A percentile compares a stretch with the other conserved stretches of the same genome.
Evolutionary conservation across 2,329 filamentous ascomycete species (phyloP).

Genomic region (Apiospora aurea): DNA sequence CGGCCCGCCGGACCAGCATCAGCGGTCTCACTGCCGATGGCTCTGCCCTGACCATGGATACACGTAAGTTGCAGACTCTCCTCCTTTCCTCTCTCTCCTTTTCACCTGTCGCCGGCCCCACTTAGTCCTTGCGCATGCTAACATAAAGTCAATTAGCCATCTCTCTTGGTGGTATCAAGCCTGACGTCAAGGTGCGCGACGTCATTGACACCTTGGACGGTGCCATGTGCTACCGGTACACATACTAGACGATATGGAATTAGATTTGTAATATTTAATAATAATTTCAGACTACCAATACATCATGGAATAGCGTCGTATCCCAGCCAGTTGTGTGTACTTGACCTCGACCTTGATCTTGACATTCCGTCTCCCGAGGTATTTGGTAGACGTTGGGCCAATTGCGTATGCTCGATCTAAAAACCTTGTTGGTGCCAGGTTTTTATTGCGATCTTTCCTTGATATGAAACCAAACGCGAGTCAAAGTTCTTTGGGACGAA

Average conservation of each 20-base stretch:
- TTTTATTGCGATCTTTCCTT: no score
- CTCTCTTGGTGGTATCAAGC: slow-evolving; percentile 19
- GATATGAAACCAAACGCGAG: no score
- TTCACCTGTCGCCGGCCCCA: not conserved
- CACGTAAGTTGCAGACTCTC: not conserved
- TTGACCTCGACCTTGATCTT: not conserved
- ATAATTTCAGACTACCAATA: not conserved
- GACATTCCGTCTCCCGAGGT: not conserved
- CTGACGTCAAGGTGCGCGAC: slow-evolving; percentile 23
- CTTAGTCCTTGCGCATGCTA: slow-evolving; percentile 18
- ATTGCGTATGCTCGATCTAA: no score
- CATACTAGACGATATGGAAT: slow-evolving; percentile 14
- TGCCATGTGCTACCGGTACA: slow-evolving; percentile 25
- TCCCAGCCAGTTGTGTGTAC: not conserved
- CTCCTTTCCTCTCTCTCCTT: no score
- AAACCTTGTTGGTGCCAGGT: no score
- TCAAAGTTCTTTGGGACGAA: no score
- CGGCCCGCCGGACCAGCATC: slow-evolving; percentile 38
- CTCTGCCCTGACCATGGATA: slow-evolving; percentile 25
- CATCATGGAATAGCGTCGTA: not conserved
- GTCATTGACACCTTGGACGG: slow-evolving; percentile 22
- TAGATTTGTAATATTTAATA: slow-evolving; percentile 7
- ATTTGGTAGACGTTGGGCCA: not conserved
- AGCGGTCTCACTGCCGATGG: slow-evolving; percentile 22
- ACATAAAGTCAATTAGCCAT: slow-evolving; percentile 11